Evolutionary conservation across 2,329 filamentous ascomycete species (phyloP).

Genomic region (Leptographium procerum): DNA sequence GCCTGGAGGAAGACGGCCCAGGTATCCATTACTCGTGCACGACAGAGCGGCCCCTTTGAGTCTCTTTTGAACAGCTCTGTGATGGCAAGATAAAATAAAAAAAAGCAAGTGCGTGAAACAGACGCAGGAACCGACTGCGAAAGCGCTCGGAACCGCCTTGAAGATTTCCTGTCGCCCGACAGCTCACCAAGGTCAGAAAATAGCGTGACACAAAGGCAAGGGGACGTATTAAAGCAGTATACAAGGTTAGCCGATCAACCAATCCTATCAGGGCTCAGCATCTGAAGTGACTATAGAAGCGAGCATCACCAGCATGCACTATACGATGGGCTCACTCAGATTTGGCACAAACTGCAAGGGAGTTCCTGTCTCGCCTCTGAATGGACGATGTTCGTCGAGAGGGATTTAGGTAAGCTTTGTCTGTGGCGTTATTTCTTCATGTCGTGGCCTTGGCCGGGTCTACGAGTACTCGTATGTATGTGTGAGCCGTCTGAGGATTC

Average conservation of each 20-base stretch:
- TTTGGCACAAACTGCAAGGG: background rate
- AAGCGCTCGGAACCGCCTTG: background rate
- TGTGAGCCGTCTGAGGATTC: background rate
- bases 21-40: too few relatives aligned
- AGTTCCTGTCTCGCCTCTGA: background rate
- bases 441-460: background rate
- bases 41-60: too few relatives aligned
- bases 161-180: background rate
- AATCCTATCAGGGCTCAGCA: background rate
- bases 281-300: background rate
- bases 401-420: too few relatives aligned
- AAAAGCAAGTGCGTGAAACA: background rate
- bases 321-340: background rate
- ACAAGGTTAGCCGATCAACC: background rate
- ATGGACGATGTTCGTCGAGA: background rate
- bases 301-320: background rate
- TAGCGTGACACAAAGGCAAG: background rate
- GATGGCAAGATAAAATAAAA: background rate
- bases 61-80: background rate
- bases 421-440: background rate
- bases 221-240: background rate
- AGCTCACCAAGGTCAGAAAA: background rate
- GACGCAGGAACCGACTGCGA: background rate
- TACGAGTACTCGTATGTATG: too few relatives aligned
- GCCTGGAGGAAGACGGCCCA: too few relatives aligned